Conservation (phyloP, 139 green algal genomes). For the Ettlia oleoabundans region DNA sequence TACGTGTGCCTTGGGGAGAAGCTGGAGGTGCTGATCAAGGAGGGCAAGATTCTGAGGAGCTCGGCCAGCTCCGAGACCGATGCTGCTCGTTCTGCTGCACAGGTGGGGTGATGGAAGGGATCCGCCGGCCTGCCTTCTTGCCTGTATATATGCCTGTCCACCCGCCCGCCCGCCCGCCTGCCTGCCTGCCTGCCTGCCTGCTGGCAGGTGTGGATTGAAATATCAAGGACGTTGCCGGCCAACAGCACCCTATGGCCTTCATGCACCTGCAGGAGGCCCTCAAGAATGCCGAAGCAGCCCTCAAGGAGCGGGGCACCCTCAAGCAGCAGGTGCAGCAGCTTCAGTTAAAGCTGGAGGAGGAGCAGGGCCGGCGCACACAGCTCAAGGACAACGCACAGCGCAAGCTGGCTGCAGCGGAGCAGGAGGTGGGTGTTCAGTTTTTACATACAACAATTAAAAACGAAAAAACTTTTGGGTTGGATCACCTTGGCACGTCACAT, state of each 20-base stretch:
- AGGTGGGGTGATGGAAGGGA: not conserved
- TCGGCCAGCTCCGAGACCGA: slow-evolving; percentile 2
- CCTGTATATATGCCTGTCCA: not conserved
- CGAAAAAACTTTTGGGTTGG: no score
- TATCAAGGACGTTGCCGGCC: not conserved
- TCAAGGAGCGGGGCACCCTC: slow-evolving; percentile 11
- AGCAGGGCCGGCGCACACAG: not conserved
- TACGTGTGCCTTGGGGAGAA: slow-evolving; percentile 26
- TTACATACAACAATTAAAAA: not conserved
- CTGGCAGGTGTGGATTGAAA: not conserved
- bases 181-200: not conserved
- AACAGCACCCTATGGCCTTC: no score
- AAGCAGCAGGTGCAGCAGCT: not conserved
- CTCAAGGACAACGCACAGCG: slow-evolving; percentile 27
- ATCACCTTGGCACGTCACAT: no score
- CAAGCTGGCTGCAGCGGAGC: slow-evolving; percentile 20
- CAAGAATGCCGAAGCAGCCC: not conserved
- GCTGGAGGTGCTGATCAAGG: slow-evolving; percentile 33
- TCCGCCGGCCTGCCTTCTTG: not conserved
- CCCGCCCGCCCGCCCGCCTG: not conserved
- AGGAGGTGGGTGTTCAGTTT: slow-evolving; percentile 2
- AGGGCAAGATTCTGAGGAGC: slow-evolving; percentile 1
- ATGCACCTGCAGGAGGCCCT: slow-evolving; percentile 14
- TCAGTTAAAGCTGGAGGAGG: slow-evolving; percentile 22
- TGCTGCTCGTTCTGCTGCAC: slow-evolving; percentile 11